Percentiles rank a stretch among this genome's conserved stretches.
phyloP scores from a whole-genome alignment of 2,329 filamentous ascomycete genomes.

The Herpomyces periplanetae region DNA sequence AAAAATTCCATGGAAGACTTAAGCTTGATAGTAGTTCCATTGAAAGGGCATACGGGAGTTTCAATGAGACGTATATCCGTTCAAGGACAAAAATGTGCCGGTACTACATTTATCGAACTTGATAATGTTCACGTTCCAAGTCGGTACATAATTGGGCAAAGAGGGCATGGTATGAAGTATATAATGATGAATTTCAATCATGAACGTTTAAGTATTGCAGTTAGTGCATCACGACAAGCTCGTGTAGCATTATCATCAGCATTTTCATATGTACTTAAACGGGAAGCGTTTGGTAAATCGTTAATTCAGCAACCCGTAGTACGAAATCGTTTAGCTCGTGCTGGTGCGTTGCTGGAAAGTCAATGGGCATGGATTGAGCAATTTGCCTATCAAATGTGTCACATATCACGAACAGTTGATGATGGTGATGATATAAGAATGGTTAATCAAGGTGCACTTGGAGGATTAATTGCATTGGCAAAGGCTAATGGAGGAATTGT shows the following conservation, averaged over 20 bases:
- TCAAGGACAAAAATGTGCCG: slow-evolving; percentile 19
- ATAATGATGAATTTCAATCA: slow-evolving; percentile 34
- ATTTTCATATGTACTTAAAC: slow-evolving; percentile 20
- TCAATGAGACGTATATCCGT: slow-evolving; percentile 25
- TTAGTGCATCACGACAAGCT: slow-evolving; percentile 20
- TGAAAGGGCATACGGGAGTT: slow-evolving; percentile 25
- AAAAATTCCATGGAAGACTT: slow-evolving; percentile 20
- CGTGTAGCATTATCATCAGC: slow-evolving; percentile 18
- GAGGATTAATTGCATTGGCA: slow-evolving; percentile 26
- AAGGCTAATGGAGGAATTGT: slow-evolving; percentile 35
- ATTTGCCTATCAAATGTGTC: slow-evolving; percentile 24
- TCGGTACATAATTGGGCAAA: slow-evolving; percentile 24
- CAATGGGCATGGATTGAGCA: slow-evolving; percentile 32
- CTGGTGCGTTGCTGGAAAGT: slow-evolving; percentile 23
- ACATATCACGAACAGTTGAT: slow-evolving; percentile 17
- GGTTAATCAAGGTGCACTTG: too few species aligned
- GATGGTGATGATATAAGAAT: too few species aligned
- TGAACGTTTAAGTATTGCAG: slow-evolving; percentile 24
- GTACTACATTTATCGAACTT: slow-evolving; percentile 34
- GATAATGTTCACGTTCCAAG: slow-evolving; percentile 32
- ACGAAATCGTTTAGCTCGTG: slow-evolving; percentile 27
- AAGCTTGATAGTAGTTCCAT: slow-evolving; percentile 24
- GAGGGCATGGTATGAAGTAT: slow-evolving; percentile 30
- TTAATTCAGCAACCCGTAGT: slow-evolving; percentile 37
- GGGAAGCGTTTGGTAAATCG: slow-evolving; percentile 24